Conservation (phyloP, 148 eudicot genomes). For the Amaranthus hypochondriacus region DNA sequence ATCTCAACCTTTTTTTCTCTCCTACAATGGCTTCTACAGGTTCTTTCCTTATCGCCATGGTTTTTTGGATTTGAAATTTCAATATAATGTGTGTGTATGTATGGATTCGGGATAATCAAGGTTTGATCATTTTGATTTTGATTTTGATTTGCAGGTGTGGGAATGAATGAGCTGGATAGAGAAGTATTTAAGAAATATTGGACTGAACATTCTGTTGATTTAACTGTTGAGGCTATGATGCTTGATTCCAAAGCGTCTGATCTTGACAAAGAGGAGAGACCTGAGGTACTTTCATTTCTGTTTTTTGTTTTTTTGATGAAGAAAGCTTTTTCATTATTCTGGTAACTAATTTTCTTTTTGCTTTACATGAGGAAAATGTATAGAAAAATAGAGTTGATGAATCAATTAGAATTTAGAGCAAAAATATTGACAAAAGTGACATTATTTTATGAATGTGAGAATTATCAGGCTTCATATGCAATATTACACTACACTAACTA, state of each 20-base stretch:
- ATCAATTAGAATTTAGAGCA: no score
- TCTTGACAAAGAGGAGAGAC: conserved; percentile 96
- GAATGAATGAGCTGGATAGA: conserved; percentile 51
- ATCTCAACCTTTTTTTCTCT: not conserved
- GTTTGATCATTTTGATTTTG: not conserved
- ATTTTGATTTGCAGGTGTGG: not conserved
- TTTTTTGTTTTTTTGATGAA: not conserved
- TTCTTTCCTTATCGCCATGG: conserved; percentile 7
- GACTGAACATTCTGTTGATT: conserved; percentile 82
- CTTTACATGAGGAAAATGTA: no score
- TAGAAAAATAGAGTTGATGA: no score
- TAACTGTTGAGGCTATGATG: conserved; percentile 96
- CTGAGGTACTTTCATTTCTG: conserved; percentile 47
- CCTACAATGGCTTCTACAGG: conserved; percentile 38
- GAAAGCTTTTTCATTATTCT: not conserved
- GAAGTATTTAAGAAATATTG: conserved; percentile 85
- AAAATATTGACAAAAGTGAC: no score
- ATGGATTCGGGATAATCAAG: not conserved
- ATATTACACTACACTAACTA: no score
- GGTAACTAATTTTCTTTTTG: no score
- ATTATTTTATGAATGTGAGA: no score
- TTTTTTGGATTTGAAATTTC: not conserved
- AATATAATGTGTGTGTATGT: no score
- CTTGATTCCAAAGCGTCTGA: conserved; percentile 93
- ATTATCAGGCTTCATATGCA: no score